phyloP scores from a whole-genome alignment of 345 rosid species.

The Noccaea bulbosa region DNA sequence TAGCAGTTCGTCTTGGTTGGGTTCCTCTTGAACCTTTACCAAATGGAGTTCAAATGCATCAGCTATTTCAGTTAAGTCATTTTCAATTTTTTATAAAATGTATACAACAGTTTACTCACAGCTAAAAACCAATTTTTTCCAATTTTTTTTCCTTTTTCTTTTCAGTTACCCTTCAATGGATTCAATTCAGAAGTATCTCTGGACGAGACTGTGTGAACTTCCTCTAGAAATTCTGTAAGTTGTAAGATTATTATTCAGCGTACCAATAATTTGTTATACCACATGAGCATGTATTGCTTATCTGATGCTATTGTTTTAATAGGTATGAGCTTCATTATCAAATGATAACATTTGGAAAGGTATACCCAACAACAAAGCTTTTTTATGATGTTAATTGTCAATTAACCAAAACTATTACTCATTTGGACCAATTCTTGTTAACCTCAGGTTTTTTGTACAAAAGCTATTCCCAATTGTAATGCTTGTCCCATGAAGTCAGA shows the following conservation, averaged over 20 bases:
- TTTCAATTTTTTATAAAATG: background rate
- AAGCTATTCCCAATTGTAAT: constrained; percentile 72
- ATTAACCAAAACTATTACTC: background rate
- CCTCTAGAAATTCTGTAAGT: constrained; percentile 60
- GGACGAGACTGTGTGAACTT: constrained; percentile 65
- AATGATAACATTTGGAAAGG: constrained; percentile 87
- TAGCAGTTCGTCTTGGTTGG: constrained; percentile 81
- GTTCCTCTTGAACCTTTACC: constrained; percentile 72
- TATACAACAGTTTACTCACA: background rate
- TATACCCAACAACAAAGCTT: constrained; percentile 11
- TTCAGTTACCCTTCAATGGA: constrained; percentile 69
- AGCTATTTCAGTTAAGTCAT: constrained; percentile 52
- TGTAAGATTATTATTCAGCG: background rate
- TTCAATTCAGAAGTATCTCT: constrained; percentile 62
- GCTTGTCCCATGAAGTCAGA: constrained; percentile 79
- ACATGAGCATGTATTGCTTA: background rate
- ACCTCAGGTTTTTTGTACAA: constrained; percentile 73
- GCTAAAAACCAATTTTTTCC: no score
- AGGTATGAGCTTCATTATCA: constrained; percentile 81
- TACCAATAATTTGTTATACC: background rate
- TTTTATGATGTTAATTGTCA: no score
- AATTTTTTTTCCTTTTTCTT: background rate
- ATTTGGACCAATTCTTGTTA: background rate
- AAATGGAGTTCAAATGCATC: constrained; percentile 59
- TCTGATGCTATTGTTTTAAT: constrained; percentile 9